phyloP scores from a whole-genome alignment of 2,329 filamentous ascomycete genomes.

The Alternaria sp. region DNA sequence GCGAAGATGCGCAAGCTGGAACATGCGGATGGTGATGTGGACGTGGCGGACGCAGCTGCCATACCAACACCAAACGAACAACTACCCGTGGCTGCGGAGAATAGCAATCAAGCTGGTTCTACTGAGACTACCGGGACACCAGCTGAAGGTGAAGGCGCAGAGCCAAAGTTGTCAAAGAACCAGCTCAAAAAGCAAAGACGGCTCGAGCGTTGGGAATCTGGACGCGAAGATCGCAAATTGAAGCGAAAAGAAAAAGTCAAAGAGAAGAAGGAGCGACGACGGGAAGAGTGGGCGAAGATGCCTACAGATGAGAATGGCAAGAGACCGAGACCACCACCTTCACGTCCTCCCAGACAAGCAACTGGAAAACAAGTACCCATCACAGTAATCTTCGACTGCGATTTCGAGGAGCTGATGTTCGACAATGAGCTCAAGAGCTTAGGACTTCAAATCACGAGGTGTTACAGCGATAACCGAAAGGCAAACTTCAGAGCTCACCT shows the following conservation, averaged over 20 bases:
- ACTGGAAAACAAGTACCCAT: constrained; percentile 72
- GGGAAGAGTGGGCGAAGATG: constrained; percentile 55
- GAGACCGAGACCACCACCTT: constrained; percentile 26
- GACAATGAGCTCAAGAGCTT: constrained; percentile 87
- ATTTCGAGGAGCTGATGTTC: constrained; percentile 89
- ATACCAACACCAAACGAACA: constrained; percentile 22
- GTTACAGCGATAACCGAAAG: constrained; percentile 86
- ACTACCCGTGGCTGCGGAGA: constrained; percentile 20
- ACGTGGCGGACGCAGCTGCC: constrained; percentile 19
- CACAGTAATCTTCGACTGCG: constrained; percentile 86
- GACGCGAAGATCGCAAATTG: constrained; percentile 66
- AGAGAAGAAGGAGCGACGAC: constrained; percentile 62
- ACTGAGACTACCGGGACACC: constrained; percentile 8
- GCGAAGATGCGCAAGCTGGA: constrained; percentile 64
- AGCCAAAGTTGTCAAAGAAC: constrained; percentile 76
- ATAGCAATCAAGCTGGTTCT: constrained; percentile 17
- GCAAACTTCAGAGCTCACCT: constrained; percentile 75
- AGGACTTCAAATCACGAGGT: constrained; percentile 82
- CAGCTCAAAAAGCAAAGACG: constrained; percentile 81
- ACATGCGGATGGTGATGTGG: constrained; percentile 34
- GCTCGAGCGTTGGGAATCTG: constrained; percentile 78
- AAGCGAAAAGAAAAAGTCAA: constrained; percentile 66
- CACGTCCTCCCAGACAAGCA: constrained; percentile 33
- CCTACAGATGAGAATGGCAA: constrained; percentile 35
- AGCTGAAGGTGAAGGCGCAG: constrained; percentile 15